Evolutionary conservation across 257 asterid genomes (phyloP).

Genomic region (Knoxia roxburghii): DNA sequence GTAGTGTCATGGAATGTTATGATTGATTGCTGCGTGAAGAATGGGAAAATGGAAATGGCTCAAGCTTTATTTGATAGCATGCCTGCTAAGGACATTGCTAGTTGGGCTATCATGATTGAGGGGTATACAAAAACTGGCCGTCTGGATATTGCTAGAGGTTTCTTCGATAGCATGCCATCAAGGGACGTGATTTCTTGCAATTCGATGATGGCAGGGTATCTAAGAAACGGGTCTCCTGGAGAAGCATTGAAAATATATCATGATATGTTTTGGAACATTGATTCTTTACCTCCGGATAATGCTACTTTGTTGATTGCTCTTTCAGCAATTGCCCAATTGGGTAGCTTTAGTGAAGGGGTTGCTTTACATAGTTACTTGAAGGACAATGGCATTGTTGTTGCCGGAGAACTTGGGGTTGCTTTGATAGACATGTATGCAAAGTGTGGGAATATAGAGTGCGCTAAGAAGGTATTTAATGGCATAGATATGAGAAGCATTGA

Average conservation of each 20-base stretch:
- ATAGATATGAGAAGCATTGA: conserved; percentile 46
- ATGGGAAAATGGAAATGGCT: conserved; percentile 51
- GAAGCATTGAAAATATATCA: conserved; percentile 66
- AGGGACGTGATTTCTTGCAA: conserved; percentile 86
- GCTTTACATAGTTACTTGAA: conserved; percentile 40
- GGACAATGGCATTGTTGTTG: conserved; percentile 35
- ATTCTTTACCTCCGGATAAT: conserved; percentile 55
- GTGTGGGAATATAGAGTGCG: conserved; percentile 64
- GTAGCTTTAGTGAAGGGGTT: conserved; percentile 55
- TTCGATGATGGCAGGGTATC: conserved; percentile 82
- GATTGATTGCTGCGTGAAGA: conserved; percentile 64
- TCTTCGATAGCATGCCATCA: conserved; percentile 64
- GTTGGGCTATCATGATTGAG: conserved; percentile 77
- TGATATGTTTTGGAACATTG: conserved; percentile 38
- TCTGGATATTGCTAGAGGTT: conserved; percentile 49
- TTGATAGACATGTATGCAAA: conserved; percentile 82
- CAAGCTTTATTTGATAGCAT: conserved; percentile 49
- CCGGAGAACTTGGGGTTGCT: conserved; percentile 69
- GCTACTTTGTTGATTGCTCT: conserved; percentile 60
- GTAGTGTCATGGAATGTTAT: conserved; percentile 84
- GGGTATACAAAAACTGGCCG: conserved; percentile 60
- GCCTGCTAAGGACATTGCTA: conserved; percentile 58
- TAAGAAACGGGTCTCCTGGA: conserved; percentile 39
- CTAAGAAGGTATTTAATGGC: conserved; percentile 47
- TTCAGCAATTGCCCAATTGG: conserved; percentile 63